Conservation (phyloP, 192 early-diverging fungal genomes). For the Entomortierella beljakovae region DNA sequence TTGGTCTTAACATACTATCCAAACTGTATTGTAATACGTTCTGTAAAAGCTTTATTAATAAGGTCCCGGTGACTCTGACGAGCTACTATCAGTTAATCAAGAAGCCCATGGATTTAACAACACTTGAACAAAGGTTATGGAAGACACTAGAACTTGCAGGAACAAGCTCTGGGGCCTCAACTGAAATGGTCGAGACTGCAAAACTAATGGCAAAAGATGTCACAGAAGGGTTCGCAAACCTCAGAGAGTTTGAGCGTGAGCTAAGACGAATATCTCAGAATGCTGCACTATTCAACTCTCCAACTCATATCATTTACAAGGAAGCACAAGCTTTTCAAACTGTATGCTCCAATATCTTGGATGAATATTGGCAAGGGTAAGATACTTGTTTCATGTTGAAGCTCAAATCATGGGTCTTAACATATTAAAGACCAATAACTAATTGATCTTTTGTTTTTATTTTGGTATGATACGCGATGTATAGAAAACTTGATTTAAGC, state of each 20-base stretch:
- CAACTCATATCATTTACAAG: slow-evolving; percentile 45
- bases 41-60: slow-evolving; percentile 42
- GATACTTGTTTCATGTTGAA: not conserved
- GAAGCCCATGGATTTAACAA: slow-evolving; percentile 65
- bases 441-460: too few species aligned
- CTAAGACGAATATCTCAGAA: slow-evolving; percentile 61
- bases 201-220: not conserved
- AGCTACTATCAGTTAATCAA: slow-evolving; percentile 62
- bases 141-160: slow-evolving; percentile 21
- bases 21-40: slow-evolving; percentile 26
- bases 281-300: slow-evolving; percentile 47
- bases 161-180: not conserved
- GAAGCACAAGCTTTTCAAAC: slow-evolving; percentile 33
- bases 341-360: slow-evolving; percentile 5
- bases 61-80: slow-evolving; percentile 53
- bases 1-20: slow-evolving; percentile 25
- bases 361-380: slow-evolving; percentile 38
- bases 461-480: too few species aligned
- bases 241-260: slow-evolving; percentile 62
- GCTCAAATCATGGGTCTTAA: too few species aligned
- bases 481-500: slow-evolving; percentile 22
- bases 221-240: slow-evolving; percentile 42
- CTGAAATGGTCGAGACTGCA: not conserved
- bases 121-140: slow-evolving; percentile 66
- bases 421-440: too few species aligned